These are phyloP conservation scores for Diplodia seriata DNA, from an alignment of 2,329 filamentous ascomycete species.

Conservation along the genomic window DNA sequence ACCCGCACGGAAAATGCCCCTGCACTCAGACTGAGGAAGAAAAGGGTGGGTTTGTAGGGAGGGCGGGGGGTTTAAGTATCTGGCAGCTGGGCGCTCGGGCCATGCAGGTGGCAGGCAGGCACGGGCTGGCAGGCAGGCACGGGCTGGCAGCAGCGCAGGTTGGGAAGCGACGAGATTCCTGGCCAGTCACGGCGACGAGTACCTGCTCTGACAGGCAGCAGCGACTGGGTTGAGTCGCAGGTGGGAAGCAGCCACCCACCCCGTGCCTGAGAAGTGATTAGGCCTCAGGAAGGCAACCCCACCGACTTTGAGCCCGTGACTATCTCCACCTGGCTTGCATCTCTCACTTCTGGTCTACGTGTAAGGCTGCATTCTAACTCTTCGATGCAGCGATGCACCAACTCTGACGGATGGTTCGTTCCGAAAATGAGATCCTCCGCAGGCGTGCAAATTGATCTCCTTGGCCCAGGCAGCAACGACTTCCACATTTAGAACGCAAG, in stretches of 20 bases:
- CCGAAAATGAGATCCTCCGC: too few species aligned
- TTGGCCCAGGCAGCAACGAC: too few species aligned
- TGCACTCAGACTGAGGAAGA: slow-evolving; percentile 67
- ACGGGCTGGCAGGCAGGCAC: neutral
- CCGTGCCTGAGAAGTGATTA: neutral
- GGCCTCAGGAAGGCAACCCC: neutral
- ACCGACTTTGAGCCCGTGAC: too few species aligned
- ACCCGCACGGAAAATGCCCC: slow-evolving; percentile 83
- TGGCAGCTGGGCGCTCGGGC: neutral
- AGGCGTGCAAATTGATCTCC: too few species aligned
- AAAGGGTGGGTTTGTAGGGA: slow-evolving; percentile 22
- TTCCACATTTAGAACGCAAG: too few species aligned
- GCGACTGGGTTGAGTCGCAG: neutral
- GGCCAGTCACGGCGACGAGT: too few species aligned
- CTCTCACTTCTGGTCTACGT: too few species aligned
- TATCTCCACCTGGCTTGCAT: too few species aligned
- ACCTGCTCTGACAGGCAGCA: neutral
- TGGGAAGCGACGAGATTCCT: neutral
- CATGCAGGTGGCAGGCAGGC: neutral
- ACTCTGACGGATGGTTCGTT: too few species aligned
- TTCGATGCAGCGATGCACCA: too few species aligned
- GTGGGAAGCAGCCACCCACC: neutral
- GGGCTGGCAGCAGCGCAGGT: neutral
- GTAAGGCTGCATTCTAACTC: too few species aligned
- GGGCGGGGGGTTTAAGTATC: neutral